phyloP scores from a whole-genome alignment of 768 basidiomycete genomes.

The Galerina marginata region DNA sequence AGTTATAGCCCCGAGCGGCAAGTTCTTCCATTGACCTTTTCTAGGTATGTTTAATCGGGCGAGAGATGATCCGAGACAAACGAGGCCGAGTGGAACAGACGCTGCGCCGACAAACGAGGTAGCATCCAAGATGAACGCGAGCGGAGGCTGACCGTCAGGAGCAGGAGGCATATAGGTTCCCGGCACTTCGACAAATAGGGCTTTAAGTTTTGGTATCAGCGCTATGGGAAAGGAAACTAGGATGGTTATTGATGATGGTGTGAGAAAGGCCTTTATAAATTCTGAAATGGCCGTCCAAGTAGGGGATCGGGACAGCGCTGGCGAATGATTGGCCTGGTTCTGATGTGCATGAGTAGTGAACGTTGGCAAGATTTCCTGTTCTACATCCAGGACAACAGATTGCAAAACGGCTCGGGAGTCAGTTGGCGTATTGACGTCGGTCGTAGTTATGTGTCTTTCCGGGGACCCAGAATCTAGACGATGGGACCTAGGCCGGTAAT shows the following conservation, averaged over 20 bases:
- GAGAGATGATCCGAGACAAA: slow-evolving; percentile 66
- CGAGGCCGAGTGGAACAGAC: slow-evolving; percentile 65
- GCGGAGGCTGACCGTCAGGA: slow-evolving; percentile 72
- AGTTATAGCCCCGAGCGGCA: slow-evolving; percentile 57
- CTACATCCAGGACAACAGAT: background rate
- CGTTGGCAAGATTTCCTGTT: slow-evolving; percentile 1
- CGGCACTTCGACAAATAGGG: slow-evolving; percentile 57
- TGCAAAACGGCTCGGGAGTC: background rate
- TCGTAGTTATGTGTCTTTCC: background rate
- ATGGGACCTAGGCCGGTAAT: slow-evolving; percentile 5
- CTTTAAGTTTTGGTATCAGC: slow-evolving; percentile 61
- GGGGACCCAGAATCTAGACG: background rate
- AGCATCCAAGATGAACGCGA: slow-evolving; percentile 63
- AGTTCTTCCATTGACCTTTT: slow-evolving; percentile 42
- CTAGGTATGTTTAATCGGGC: slow-evolving; percentile 61
- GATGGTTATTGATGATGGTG: slow-evolving; percentile 59
- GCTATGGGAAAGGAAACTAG: slow-evolving; percentile 60
- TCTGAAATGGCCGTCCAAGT: slow-evolving; percentile 9
- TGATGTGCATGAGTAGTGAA: background rate
- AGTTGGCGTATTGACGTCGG: background rate
- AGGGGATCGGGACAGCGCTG: too few species aligned
- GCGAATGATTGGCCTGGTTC: background rate
- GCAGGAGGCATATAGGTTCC: slow-evolving; percentile 51
- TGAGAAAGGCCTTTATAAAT: slow-evolving; percentile 44
- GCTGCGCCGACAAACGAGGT: slow-evolving; percentile 65